These are phyloP conservation scores for Pseudogymnoascus sp. DNA, from an alignment of 2,329 filamentous ascomycete species.

Conservation along the genomic window DNA sequence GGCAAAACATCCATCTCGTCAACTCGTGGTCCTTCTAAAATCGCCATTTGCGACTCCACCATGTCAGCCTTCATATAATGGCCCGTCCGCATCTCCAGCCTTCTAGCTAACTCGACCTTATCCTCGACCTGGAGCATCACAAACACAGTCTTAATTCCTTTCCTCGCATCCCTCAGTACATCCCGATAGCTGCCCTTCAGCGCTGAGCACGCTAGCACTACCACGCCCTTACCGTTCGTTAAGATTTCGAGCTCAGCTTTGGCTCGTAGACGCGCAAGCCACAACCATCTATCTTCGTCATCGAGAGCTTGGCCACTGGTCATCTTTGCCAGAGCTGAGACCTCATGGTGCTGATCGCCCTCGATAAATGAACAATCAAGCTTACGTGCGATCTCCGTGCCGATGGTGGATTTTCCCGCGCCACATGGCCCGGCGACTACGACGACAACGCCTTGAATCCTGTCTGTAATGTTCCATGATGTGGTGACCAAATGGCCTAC, in stretches of 20 bases:
- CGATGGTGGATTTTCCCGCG: constrained; percentile 34
- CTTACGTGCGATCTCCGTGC: constrained; percentile 23
- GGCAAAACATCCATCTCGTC: constrained; percentile 31
- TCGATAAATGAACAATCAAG: constrained; percentile 32
- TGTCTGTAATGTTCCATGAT: constrained; percentile 12
- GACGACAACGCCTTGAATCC: constrained; percentile 21
- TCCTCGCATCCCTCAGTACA: constrained; percentile 22
- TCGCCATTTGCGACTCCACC: constrained; percentile 28
- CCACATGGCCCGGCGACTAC: constrained; percentile 34
- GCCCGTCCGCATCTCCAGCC: constrained; percentile 22
- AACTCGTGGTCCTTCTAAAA: constrained; percentile 23
- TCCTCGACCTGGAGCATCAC: constrained; percentile 29
- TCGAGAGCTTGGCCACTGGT: constrained; percentile 23
- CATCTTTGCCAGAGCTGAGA: constrained; percentile 28
- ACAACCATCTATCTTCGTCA: constrained; percentile 27
- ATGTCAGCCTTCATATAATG: constrained; percentile 32
- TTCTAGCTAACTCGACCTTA: constrained; percentile 23
- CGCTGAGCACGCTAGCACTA: constrained; percentile 34
- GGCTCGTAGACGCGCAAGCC: constrained; percentile 25
- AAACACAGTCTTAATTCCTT: constrained; percentile 24
- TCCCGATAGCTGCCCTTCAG: constrained; percentile 29
- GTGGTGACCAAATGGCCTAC: constrained; percentile 12
- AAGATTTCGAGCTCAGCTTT: constrained; percentile 20
- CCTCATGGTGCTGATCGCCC: constrained; percentile 32
- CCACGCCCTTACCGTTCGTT: constrained; percentile 23